Percentiles rank a stretch among this genome's conserved stretches.
phyloP scores from a whole-genome alignment of 495 filamentous ascomycete species.

The Aspergillus avenaceus region DNA sequence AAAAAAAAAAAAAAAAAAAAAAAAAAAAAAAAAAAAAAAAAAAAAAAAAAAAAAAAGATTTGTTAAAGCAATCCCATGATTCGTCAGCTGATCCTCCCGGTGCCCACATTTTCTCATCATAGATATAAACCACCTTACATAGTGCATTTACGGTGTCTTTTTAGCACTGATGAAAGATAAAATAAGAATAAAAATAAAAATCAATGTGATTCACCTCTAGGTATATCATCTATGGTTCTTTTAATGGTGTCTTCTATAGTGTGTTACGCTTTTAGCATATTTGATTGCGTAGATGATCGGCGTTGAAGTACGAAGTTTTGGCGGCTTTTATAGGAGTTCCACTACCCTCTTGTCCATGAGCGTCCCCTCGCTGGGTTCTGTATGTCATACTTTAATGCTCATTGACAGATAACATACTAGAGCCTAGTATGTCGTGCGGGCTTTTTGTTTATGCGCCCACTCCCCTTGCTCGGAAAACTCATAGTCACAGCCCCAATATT shows the following conservation, averaged over 20 bases:
- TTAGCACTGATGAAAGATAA: too few relatives aligned
- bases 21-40: too few relatives aligned
- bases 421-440: not conserved
- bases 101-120: not conserved
- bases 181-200: too few relatives aligned
- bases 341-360: not conserved
- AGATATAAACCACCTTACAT: not conserved
- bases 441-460: not conserved
- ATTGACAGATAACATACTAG: not conserved
- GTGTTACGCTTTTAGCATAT: too few relatives aligned
- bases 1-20: too few relatives aligned
- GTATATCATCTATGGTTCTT: too few relatives aligned
- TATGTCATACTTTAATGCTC: not conserved
- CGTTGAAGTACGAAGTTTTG: too few relatives aligned
- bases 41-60: too few relatives aligned
- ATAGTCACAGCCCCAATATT: not conserved
- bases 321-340: too few relatives aligned
- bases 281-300: too few relatives aligned
- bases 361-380: not conserved
- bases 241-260: too few relatives aligned
- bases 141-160: not conserved
- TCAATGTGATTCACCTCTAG: too few relatives aligned
- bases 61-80: conserved; percentile 15
- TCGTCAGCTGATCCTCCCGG: conserved; percentile 1
- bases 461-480: not conserved